Evolutionary conservation across 768 basidiomycete genomes (phyloP).

Genomic region (Podaxis sp.): DNA sequence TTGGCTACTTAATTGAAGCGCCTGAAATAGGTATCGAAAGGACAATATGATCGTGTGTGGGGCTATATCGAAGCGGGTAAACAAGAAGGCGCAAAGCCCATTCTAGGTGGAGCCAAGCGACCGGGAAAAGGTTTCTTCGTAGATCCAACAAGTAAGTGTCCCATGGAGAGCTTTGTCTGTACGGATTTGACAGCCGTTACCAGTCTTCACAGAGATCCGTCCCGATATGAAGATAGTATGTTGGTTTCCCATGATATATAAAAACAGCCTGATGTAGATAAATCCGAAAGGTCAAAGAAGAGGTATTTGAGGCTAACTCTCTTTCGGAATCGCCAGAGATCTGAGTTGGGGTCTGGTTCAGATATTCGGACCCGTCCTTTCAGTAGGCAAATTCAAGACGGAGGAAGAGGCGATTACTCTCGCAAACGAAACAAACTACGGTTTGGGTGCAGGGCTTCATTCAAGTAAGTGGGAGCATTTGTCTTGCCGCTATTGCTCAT

Average conservation of each 20-base stretch:
- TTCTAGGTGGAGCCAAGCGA: constrained; percentile 81
- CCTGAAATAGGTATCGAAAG: constrained; percentile 67
- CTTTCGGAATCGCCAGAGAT: constrained; percentile 2
- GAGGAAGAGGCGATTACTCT: constrained; percentile 84
- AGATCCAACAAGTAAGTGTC: constrained; percentile 77
- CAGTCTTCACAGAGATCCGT: constrained; percentile 82
- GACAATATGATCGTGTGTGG: constrained; percentile 85
- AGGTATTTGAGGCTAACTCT: constrained; percentile 38
- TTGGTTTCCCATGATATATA: constrained; percentile 14
- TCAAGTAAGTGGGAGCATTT: constrained; percentile 53
- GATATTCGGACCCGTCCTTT: constrained; percentile 95
- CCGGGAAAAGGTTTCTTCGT: constrained; percentile 82
- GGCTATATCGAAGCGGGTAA: constrained; percentile 86
- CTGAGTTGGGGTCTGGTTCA: constrained; percentile 29
- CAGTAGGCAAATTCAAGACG: constrained; percentile 78
- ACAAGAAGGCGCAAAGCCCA: constrained; percentile 74
- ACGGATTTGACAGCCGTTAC: constrained; percentile 6
- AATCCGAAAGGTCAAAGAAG: constrained; percentile 61
- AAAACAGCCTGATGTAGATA: not conserved
- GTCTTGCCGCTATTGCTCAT: constrained; percentile 3
- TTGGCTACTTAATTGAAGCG: not conserved
- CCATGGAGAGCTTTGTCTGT: not conserved
- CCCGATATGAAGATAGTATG: constrained; percentile 85
- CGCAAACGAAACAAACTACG: constrained; percentile 89
- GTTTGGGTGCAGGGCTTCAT: constrained; percentile 89